Evolutionary conservation across 1,284 basidiomycete genomes (phyloP), one percentile per base, ranked within the genome.

Genomic region (Cryptococcus sp.): DNA sequence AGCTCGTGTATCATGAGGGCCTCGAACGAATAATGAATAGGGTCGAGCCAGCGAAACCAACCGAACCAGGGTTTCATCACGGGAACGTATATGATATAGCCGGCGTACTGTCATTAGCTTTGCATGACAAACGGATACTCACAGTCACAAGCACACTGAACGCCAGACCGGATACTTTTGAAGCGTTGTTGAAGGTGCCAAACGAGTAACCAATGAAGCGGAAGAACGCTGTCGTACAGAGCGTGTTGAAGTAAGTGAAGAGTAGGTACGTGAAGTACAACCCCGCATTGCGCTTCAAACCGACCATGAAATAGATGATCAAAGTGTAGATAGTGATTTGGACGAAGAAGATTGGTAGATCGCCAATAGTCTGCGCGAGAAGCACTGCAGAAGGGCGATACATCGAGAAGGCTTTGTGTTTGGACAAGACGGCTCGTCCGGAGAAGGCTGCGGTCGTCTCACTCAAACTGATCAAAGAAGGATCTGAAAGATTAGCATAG

Each of bases 381-480:
- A 85, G 82, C 25, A 78, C 71, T 3, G 78, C 76, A 2, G 73
- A 68, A 4, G 79, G 76, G 22, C 76, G 72, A 63, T 78, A 78
- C 69, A 81, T 75, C 20, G 77, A 73, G 64, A 79, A 80, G 1
- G 69, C 72, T 64, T 79, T 79, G 66, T 82, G 81, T 56, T 80
- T 83, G 20, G 82, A 80, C 4, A 90, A 82, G 54, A 92, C 89
- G 0, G 87, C 85, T 27, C 89, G 85, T 67, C 90, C 87, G 2
- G 81, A 75, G 74, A 86, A 90, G 5, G 89, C 81, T 0, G 86
- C 82, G 0, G 87, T 85, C 47, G 91, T 88, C 73, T 93, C 90
- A 17, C 87, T 82, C 65, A 82, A 72, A 27, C 78, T 78, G 40
- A 81, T 78, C 55, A 84, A 71, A 6, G 80, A 77, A 55, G 81